Evolutionary conservation across 805 yeast genomes (phyloP), one percentile per base, ranked within the genome.

Genomic region (Barnettozyma sucrosica): DNA sequence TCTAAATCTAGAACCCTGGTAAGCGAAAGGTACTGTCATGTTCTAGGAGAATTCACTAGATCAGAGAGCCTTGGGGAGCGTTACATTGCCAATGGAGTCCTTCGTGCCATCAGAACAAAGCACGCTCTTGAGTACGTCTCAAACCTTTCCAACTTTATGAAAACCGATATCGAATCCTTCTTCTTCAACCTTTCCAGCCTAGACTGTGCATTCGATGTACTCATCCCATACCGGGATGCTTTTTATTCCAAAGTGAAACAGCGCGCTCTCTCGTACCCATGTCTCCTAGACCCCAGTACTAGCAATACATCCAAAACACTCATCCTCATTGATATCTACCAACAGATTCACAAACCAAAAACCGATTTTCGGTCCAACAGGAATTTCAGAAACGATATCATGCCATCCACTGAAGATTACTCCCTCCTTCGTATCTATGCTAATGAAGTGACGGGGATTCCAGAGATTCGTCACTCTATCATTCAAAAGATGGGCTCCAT

Each of bases 171-270:
- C 5, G 63, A 58, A 37, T 51, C 50, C 5, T 43, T 51, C 10
- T 51, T 44, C 21, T 25, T 49, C 6, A 30, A 46, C 1, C 3
- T 55, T 13, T 39, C 47, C 33, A 30, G 32, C 16, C 23, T 56
- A 7, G 63, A 59, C 39, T 34, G 50, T 20, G 56, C 55, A 13
- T 57, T 51, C 38, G 59, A 57, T 46, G 16, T 38, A 5, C 25
- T 59, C 7, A 21, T 53, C 4, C 53, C 54, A 13, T 51, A 36
- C 32, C 49, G 63, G 38, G 32, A 47, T 2, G 26, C 25, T 14
- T 46, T 46, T 18, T 46, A 36, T n/a, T 19, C 33, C 13, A 16
- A 21, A 16, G 37, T 41, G 14, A 24, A 26, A 8, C 32, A 39
- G 13, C 20, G 3, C 6, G 21, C 42, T 9, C 21, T 39, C 9